These are phyloP conservation scores for Globisporangium viniferum DNA, from an alignment of 352 stramenopile species.

Conservation along the genomic window DNA sequence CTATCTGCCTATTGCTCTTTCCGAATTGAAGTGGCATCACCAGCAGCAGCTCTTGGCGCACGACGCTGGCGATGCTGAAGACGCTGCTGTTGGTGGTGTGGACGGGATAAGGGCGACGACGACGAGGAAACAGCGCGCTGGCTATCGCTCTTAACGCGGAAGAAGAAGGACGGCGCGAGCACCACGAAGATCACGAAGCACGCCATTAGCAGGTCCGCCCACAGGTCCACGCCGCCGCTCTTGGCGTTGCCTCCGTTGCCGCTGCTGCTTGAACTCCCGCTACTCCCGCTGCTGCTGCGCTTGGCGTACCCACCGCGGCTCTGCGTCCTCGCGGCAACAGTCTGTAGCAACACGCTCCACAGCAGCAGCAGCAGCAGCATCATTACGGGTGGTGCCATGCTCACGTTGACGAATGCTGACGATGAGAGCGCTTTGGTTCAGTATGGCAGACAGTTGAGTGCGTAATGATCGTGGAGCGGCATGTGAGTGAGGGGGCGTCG, in stretches of 20 bases:
- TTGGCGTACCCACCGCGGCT: not conserved
- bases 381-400: too few species aligned
- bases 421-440: too few species aligned
- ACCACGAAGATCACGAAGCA: conserved; percentile 64
- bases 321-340: not conserved
- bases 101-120: not conserved
- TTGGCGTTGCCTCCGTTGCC: not conserved
- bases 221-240: conserved; percentile 28
- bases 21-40: too few species aligned
- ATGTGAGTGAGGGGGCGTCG: too few species aligned
- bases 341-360: not conserved
- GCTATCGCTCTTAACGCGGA: conserved; percentile 22
- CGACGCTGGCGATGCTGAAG: not conserved
- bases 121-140: not conserved
- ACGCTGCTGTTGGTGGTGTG: not conserved
- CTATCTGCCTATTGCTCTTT: too few species aligned
- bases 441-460: too few species aligned
- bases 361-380: not conserved
- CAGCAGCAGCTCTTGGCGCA: not conserved
- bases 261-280: conserved; percentile 15
- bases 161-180: conserved; percentile 58
- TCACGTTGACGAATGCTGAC: too few species aligned
- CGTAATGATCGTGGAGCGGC: too few species aligned
- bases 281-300: not conserved
- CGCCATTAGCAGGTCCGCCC: conserved; percentile 54